These are phyloP conservation scores for Solanum infundibuliforme DNA, from an alignment of 257 asterid species.

Conservation along the genomic window DNA sequence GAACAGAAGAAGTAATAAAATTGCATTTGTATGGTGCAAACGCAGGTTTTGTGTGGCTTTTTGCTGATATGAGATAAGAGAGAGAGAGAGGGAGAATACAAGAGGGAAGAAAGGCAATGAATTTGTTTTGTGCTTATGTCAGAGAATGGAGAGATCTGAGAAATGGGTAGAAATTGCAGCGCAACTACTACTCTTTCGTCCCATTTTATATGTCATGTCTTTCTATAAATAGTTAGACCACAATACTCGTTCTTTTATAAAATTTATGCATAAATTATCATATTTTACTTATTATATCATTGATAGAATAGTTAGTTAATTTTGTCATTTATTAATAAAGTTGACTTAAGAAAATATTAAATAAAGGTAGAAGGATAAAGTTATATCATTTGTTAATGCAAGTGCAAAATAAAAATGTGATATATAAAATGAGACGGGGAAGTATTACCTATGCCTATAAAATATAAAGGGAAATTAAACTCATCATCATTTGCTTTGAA, in stretches of 20 bases:
- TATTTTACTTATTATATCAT: too few species aligned
- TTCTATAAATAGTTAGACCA: too few species aligned
- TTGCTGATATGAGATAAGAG: neutral
- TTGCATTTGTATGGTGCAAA: neutral
- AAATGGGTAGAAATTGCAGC: conserved; percentile 10
- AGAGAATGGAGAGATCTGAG: conserved; percentile 53
- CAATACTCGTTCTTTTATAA: too few species aligned
- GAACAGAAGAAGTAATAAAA: neutral
- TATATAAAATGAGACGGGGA: too few species aligned
- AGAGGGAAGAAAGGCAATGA: conserved; percentile 4
- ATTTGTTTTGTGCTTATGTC: conserved; percentile 38
- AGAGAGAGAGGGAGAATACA: neutral
- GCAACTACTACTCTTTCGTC: neutral
- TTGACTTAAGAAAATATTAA: too few species aligned
- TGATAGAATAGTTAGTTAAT: too few species aligned
- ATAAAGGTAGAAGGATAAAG: too few species aligned
- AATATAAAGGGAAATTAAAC: neutral
- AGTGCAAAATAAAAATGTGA: too few species aligned
- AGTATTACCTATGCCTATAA: neutral
- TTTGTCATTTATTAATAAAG: too few species aligned
- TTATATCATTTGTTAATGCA: too few species aligned
- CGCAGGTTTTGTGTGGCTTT: neutral
- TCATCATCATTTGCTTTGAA: neutral
- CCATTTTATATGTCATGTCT: too few species aligned
- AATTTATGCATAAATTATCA: too few species aligned